Evolutionary conservation across 164 flowering plant genomes (phyloP).

Genomic region (Vitis cinerea): DNA sequence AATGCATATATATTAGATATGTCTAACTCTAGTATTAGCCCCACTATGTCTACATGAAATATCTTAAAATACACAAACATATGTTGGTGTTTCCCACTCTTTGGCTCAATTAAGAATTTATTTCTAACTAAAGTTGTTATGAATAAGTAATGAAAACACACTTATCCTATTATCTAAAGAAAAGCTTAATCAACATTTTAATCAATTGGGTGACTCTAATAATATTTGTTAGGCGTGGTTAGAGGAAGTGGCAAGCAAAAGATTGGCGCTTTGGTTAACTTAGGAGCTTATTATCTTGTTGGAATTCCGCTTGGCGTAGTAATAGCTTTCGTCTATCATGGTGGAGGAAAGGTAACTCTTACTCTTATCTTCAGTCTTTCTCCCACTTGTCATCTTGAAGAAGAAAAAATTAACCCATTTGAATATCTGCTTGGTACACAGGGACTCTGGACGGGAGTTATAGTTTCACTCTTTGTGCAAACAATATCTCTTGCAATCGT

Average conservation of each 20-base stretch:
- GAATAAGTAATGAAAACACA: no score
- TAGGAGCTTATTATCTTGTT: conserved; percentile 38
- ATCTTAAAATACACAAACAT: no score
- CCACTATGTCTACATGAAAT: no score
- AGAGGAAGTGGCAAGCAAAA: conserved; percentile 49
- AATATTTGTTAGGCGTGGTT: conserved; percentile 19
- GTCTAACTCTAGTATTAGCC: no score
- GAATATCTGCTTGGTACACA: conserved; percentile 1
- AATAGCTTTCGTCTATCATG: conserved; percentile 28
- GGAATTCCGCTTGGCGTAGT: conserved; percentile 36
- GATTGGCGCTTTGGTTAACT: conserved; percentile 34
- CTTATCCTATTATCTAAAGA: no score
- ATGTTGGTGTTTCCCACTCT: no score
- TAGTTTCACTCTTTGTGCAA: conserved; percentile 25
- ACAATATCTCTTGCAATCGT: conserved; percentile 9
- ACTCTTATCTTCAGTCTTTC: background rate
- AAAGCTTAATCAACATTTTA: no score
- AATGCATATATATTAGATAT: no score
- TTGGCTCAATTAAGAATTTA: no score
- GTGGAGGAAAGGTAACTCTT: conserved; percentile 35
- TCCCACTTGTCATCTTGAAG: background rate
- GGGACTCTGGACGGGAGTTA: conserved; percentile 37
- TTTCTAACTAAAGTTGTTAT: no score
- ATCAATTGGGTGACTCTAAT: no score
- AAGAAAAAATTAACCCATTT: background rate